Percentiles rank a stretch among this genome's conserved stretches.
Evolutionary conservation across 345 rosid genomes (phyloP).

Genomic region (Heritiera littoralis): DNA sequence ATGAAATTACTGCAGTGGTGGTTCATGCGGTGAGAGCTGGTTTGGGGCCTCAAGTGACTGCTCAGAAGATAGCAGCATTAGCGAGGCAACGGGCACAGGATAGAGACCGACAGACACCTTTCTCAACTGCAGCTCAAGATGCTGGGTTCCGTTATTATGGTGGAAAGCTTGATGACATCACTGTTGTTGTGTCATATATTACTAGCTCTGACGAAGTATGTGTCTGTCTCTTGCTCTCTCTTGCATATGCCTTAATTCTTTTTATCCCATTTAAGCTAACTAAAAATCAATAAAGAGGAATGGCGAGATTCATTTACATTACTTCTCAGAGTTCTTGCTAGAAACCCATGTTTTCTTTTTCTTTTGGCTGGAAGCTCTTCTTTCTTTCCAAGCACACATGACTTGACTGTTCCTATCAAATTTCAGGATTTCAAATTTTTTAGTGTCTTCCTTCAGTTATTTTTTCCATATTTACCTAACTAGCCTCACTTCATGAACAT

Average conservation of each 20-base stretch:
- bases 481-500: background rate
- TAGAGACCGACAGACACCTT: constrained; percentile 90
- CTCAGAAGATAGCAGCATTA: constrained; percentile 96
- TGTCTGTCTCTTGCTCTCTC: constrained; percentile 4
- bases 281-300: background rate
- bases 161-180: constrained; percentile 98
- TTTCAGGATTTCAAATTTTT: background rate
- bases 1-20: constrained; percentile 92
- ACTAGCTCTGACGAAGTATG: constrained; percentile 48
- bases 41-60: constrained; percentile 82
- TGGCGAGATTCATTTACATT: background rate
- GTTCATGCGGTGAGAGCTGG: constrained; percentile 96
- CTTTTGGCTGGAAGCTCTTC: background rate
- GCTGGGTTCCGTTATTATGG: constrained; percentile 98
- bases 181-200: constrained; percentile 89
- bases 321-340: background rate
- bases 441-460: background rate
- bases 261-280: background rate
- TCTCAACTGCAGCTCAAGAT: constrained; percentile 96
- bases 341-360: background rate
- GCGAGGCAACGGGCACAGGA: constrained; percentile 93
- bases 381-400: background rate
- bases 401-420: too few relatives aligned
- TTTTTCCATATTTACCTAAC: background rate
- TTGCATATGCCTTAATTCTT: background rate